Evolutionary conservation across 768 basidiomycete species (phyloP), one percentile per base, ranked within the genome.

Genomic region (Russula brevipes): DNA sequence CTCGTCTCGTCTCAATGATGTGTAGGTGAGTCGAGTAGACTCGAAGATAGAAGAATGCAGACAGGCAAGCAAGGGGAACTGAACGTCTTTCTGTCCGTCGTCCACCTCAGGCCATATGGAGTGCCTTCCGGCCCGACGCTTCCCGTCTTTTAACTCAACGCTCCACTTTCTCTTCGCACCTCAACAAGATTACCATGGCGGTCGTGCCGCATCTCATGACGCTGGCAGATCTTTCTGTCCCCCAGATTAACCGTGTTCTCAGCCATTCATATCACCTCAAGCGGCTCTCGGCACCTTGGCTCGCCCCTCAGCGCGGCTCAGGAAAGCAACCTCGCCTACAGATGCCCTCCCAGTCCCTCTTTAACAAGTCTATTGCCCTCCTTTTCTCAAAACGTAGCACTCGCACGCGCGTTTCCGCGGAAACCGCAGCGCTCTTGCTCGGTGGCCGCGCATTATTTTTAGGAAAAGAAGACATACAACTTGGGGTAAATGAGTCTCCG

Each of bases 361-460:
- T 85, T 71, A 85, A 83, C 72, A 94, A 95, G 74, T 85, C 90
- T 0, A 81, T 98, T 64, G 95, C 95, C 0, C 76, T 98, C 59
- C 73, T 98, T 44, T 98, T 99, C 75, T 87, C 87, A 2, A 99
- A 99, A 72, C 85, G 96, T 42, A 92, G 89, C 70, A 98, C 96
- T 0, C 84, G 96, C 49, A 99, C 97, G 0, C 84, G 97, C 12
- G 74, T 98, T 7, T 82, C 93, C 2, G 87, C 89, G 8, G 96
- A 99, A 77, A 95, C 93, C 0, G 84, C 91, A 31, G 76, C 89
- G 0, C 71, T 79, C 1, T 74, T 93, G 12, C 82, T 99, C 0
- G 96, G 96, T 19, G 97, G 94, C 5, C 85, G 86, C 8, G 86
- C 96, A 0, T 81, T 98, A 68, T 99, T 98, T 74, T 79, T 98